These are phyloP conservation scores for Zygosaccharomyces rouxii DNA, from an alignment of 805 yeast genomes.

Conservation along the genomic window DNA sequence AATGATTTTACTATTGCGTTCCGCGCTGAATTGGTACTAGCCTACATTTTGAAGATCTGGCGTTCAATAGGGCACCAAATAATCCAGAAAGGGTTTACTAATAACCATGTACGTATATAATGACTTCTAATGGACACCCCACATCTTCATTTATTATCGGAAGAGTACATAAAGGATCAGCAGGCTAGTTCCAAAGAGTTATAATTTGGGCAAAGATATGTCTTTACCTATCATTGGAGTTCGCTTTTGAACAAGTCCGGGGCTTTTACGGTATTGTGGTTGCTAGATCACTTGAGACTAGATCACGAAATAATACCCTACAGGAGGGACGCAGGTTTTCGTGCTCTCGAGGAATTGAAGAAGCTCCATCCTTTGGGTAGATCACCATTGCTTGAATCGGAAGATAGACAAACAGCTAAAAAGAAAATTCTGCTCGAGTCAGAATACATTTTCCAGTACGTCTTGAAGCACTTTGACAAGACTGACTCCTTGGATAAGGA, in stretches of 20 bases:
- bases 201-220: constrained; percentile 1
- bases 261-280: constrained; percentile 58
- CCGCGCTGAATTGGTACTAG: too few species aligned
- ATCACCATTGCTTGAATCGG: constrained; percentile 53
- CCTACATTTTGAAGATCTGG: not conserved
- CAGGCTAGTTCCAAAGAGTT: not conserved
- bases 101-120: not conserved
- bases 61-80: not conserved
- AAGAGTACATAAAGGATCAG: not conserved
- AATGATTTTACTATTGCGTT: too few species aligned
- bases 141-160: not conserved
- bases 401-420: constrained; percentile 31
- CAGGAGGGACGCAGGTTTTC: constrained; percentile 44
- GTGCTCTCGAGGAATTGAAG: constrained; percentile 47
- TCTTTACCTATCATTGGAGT: constrained; percentile 21
- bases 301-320: constrained; percentile 53
- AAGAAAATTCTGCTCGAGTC: constrained; percentile 48
- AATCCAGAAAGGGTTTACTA: not conserved
- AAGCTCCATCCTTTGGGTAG: constrained; percentile 60
- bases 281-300: constrained; percentile 54
- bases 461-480: constrained; percentile 48
- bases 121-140: not conserved
- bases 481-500: constrained; percentile 37
- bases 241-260: constrained; percentile 43
- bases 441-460: constrained; percentile 52